Base-by-base conservation (phyloP, 225 moss, liverwort and hornwort genomes). In the Straminergon stramineum region DNA sequence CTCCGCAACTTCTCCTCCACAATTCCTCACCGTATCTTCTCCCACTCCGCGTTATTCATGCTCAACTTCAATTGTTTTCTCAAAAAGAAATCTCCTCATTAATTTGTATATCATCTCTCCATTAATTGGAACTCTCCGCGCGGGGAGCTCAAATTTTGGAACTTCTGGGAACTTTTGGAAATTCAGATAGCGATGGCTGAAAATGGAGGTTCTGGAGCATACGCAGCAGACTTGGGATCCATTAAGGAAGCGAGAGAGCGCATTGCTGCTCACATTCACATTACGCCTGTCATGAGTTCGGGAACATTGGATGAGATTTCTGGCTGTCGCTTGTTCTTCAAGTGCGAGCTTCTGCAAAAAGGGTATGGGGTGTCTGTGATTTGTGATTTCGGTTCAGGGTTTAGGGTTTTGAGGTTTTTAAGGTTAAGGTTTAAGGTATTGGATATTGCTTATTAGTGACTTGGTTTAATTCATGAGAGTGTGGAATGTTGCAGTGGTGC, bases 291-390 rank as follows among this genome's bases (percentile, higher is more conserved):
- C 35, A 65, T 95, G 89, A 95, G 94, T 39, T 96, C 95, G 60
- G 87, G 91, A 7, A 89, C 96, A 23, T 83, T 97, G 68, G 90
- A 97, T 87, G 91, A 91, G 65, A 93, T 93, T 9, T 92, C 94
- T 22, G 93, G 92, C 19, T 93, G 96, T 78, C 89, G 89, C 85
- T 92, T 96, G 5, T 96, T 94, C 91, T 96, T 97, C 88, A 97
- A 97, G 85, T 97, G 97, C 89, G 97, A 97, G 92, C 96, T 94
- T 17, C 86, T 96, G 79, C 97, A 97, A 26, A 95, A 94, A 88
- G 95, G 96, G 96, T 96, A 88, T 20, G 67, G 37, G 7, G 57
- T 32, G 37, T 39, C 51, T 8, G 21, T 34, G 77, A 15, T 79
- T 57, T 81, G 67, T 60, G 41, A 15, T 13, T 64, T 45, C 41